These are phyloP conservation scores for Zygotorulaspora danielsina DNA, from an alignment of 805 yeast genomes.

Conservation along the genomic window DNA sequence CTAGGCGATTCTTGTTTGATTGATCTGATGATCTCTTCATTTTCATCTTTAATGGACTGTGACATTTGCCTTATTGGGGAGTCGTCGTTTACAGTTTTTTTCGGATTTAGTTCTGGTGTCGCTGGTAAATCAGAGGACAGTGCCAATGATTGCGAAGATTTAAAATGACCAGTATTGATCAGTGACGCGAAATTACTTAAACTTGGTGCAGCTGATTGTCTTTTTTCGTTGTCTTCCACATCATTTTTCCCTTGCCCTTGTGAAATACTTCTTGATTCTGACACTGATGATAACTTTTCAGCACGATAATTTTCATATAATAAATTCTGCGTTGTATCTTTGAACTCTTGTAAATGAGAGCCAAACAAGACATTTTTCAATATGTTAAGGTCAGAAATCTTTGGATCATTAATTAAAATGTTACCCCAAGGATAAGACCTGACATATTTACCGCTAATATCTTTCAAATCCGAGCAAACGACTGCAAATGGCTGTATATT, in stretches of 20 bases:
- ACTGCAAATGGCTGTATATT: constrained; percentile 73
- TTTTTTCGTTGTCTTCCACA: constrained; percentile 11
- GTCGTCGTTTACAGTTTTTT: constrained; percentile 13
- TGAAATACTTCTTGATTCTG: constrained; percentile 28
- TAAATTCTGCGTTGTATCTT: constrained; percentile 73
- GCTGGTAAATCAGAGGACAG: constrained; percentile 24
- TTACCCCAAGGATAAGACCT: constrained; percentile 77
- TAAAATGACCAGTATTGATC: constrained; percentile 35
- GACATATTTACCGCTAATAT: constrained; percentile 53
- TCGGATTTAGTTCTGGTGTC: constrained; percentile 20
- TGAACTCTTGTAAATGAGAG: constrained; percentile 76
- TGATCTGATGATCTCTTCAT: constrained; percentile 37
- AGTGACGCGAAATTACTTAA: constrained; percentile 36
- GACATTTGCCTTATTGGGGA: constrained; percentile 40
- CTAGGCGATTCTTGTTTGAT: constrained; percentile 37
- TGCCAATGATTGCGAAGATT: constrained; percentile 31
- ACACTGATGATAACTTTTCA: constrained; percentile 61
- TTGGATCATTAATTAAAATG: constrained; percentile 43
- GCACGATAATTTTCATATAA: constrained; percentile 78
- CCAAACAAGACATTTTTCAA: constrained; percentile 72
- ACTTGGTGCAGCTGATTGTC: constrained; percentile 36
- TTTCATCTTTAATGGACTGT: constrained; percentile 36
- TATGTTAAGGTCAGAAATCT: constrained; percentile 49
- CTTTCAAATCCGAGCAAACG: constrained; percentile 58
- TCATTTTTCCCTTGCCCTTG: constrained; percentile 1